These are phyloP conservation scores for Ananas comosus DNA, from an alignment of 176 grass and related monocot species.

Conservation along the genomic window DNA sequence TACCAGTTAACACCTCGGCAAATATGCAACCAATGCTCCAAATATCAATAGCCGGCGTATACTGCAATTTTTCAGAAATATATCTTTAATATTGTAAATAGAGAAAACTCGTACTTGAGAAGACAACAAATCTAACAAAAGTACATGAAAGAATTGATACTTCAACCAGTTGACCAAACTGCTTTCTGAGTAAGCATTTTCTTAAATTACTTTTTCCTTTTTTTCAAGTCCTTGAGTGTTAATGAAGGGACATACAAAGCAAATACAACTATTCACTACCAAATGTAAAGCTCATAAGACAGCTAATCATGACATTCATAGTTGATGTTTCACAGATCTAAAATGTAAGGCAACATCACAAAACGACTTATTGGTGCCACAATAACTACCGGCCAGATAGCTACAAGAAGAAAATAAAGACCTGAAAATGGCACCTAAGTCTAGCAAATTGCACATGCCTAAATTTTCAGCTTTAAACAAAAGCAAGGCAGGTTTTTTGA, in stretches of 20 bases:
- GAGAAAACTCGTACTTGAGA: background rate
- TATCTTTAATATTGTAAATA: conserved; percentile 9
- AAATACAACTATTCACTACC: background rate
- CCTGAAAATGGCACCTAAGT: no score
- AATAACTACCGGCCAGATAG: no score
- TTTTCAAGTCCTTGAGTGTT: background rate
- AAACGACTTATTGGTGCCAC: no score
- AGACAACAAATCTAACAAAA: conserved; percentile 2
- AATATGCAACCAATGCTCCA: conserved; percentile 99
- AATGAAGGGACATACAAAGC: background rate
- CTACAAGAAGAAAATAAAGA: no score
- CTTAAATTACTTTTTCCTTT: background rate
- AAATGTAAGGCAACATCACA: no score
- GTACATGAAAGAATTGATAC: background rate
- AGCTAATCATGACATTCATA: no score
- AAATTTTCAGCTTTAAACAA: no score
- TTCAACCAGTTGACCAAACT: background rate
- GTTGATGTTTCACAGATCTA: no score
- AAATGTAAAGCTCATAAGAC: background rate
- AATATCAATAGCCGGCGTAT: conserved; percentile 96
- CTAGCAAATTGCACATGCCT: no score
- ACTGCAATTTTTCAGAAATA: conserved; percentile 60
- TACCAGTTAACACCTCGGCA: conserved; percentile 88
- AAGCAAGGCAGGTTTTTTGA: no score
- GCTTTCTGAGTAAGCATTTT: background rate